These are phyloP conservation scores for Pterocarpus macrocarpus DNA, from an alignment of 306 rosid genomes.

Conservation along the genomic window DNA sequence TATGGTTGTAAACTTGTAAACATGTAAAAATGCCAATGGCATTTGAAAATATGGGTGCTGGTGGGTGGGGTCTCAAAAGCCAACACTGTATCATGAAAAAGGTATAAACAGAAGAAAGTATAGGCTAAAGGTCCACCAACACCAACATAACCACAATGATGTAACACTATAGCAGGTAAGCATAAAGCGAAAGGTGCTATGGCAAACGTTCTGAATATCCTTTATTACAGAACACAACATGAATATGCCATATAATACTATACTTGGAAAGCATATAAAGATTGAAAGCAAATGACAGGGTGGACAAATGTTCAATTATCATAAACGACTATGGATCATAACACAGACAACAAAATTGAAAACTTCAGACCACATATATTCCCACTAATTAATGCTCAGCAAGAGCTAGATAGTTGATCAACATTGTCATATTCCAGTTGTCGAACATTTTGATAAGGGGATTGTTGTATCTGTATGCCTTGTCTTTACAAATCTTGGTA, in stretches of 20 bases:
- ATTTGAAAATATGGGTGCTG: conserved; percentile 1
- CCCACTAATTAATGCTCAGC: background rate
- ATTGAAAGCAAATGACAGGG: conserved; percentile 22
- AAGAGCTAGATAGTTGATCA: conserved; percentile 1
- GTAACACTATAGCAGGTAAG: conserved; percentile 20
- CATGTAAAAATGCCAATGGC: background rate
- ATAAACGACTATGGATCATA: conserved; percentile 2
- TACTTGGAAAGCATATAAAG: background rate
- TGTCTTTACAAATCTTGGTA: conserved; percentile 41
- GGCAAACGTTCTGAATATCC: conserved; percentile 25
- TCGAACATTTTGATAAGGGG: background rate
- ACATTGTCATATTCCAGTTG: background rate
- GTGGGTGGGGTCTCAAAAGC: conserved; percentile 22
- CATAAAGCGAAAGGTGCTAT: background rate
- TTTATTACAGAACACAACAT: background rate
- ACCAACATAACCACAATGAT: conserved; percentile 24
- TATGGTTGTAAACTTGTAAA: background rate
- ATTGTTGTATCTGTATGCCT: background rate
- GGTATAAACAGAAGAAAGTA: background rate
- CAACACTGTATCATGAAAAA: background rate
- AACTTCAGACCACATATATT: background rate
- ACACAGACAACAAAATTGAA: background rate
- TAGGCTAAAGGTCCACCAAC: conserved; percentile 5
- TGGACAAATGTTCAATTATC: conserved; percentile 6
- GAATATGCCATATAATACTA: background rate